Evolutionary conservation across 2,329 filamentous ascomycete species (phyloP), one percentile per base, ranked within the genome.

Genomic region (Claviceps lovelessii): DNA sequence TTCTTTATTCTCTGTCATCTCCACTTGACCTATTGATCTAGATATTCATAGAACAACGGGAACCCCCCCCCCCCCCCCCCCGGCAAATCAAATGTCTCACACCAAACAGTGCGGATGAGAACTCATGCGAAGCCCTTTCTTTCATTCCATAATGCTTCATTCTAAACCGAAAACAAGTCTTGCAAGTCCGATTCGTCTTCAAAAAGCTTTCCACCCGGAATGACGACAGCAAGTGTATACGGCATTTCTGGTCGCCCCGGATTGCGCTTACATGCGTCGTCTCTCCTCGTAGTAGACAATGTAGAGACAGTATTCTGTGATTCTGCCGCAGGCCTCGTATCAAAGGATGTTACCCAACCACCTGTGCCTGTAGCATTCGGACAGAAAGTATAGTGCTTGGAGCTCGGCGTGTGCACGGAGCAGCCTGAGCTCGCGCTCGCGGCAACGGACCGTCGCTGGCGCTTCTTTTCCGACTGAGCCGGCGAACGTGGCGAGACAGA

Each of bases 141-240:
- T 10, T 19, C 17, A 23, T 45, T 11, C 4, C n/a, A 9, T 11
- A n/a, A 29, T 29, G 23, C 5, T 46, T 28, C 9, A 15, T 46
- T 6, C 46, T 23, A 54, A n/a, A 45, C 31, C n/a, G 53, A 50
- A 15, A 55, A 19, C 10, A 41, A 46, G 19, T 39, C 42, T n/a
- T 48, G 15, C 6, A 52, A 39, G 28, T 6, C 23, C 13, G 15
- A 13, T 17, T 55, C 53, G 15, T 54, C 48, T 19, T 49, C 53
- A 11, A 54, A 54, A 15, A 55, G 33, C 15, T 39, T 51, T 3
- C 49, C 53, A 8, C 52, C 49, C 3, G 53, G 53, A 48, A 55
- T 55, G n/a, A 37, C 29, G 29, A 52, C 53, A 5, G 53, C 28
- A 4, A 55, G 42, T 7, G 49, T 50, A 35, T 55, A 49, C 5